Base-by-base conservation (phyloP, 2,329 filamentous ascomycete genomes). In the Penicillium freii region DNA sequence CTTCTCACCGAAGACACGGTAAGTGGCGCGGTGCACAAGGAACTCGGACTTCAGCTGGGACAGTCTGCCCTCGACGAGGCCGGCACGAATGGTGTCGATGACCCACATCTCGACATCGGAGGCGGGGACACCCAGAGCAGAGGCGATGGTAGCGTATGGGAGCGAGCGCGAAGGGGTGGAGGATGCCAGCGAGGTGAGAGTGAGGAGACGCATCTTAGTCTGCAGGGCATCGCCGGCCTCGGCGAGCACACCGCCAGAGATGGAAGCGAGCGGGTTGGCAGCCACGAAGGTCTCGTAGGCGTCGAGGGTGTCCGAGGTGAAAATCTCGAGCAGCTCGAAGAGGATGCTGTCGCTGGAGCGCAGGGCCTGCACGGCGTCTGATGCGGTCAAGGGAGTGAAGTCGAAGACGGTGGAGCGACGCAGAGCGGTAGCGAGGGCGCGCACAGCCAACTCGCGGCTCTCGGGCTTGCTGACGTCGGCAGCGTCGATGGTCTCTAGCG, bases 31-130 rank as follows among this genome's bases (percentile, higher is more conserved):
- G 82, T 99, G 94, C 61, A 99, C 91, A 53, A 97, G 83, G 83
- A 99, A 97, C 62, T 93, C 90, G 74, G 91, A 86, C 75, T 91
- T 92, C 74, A 93, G 84, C 80, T 99, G 94, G 58, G 90, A 94
- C 66, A 99, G 86, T 80, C 96, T 96, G 73, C 94, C 94, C 81
- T 99, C 94, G 51, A 99, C 91, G 38, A 99, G 86, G 34, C 92
- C 92, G 47, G 92, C 91, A 66, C 94, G 91, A 78, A 99, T 97
- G 66, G 95, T 92, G 75, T 99, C 94, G 71, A 99, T 99, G 66
- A 95, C 91, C 94, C 94, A 99, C 84, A 93, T 89, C 83, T 99
- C 94, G 42, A 97, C 91, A 62, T 97, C 91, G 63, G 90, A 87
- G 46, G 80, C 73, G 45, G 91, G 87, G 55, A 99, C 87, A 77